These are phyloP conservation scores for Setaria italica DNA, from an alignment of 202 grass and related monocot species.

Conservation along the genomic window DNA sequence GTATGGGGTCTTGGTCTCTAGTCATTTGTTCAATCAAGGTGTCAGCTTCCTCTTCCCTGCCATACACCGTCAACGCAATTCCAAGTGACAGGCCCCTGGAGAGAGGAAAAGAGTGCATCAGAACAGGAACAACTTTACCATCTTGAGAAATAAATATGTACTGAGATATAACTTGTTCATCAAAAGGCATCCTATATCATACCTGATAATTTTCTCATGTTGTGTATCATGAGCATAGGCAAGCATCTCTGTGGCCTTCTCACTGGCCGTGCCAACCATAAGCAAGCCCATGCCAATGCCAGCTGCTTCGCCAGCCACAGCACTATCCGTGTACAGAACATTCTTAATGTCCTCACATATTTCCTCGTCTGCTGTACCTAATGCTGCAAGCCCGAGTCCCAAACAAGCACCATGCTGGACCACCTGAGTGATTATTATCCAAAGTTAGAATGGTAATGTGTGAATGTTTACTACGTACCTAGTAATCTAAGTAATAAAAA, in stretches of 20 bases:
- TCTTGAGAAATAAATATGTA: background rate
- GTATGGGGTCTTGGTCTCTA: constrained; percentile 98
- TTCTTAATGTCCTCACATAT: constrained; percentile 93
- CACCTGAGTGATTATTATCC: constrained; percentile 62
- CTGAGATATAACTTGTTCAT: constrained; percentile 13
- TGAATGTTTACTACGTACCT: background rate
- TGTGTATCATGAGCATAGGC: constrained; percentile 98
- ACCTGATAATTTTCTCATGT: constrained; percentile 99
- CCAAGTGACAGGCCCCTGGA: constrained; percentile 89
- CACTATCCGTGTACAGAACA: constrained; percentile 87
- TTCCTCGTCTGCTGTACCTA: constrained; percentile 95
- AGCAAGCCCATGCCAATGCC: constrained; percentile 99
- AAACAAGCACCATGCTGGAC: constrained; percentile 98
- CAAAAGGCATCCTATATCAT: constrained; percentile 4
- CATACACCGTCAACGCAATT: constrained; percentile 96
- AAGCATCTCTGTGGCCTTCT: constrained; percentile 93
- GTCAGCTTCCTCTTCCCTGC: constrained; percentile 96
- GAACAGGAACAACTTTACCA: constrained; percentile 25
- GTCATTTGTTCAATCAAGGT: constrained; percentile 97
- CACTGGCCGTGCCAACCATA: constrained; percentile 95
- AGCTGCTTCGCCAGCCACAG: constrained; percentile 94
- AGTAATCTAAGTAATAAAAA: too few species aligned
- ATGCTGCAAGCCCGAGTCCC: constrained; percentile 88
- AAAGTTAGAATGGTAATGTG: constrained; percentile 36
- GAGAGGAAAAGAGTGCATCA: constrained; percentile 24